A percentile compares a stretch with the other conserved stretches of the same genome.
Conservation (phyloP, 495 filamentous ascomycete species). For the Penicillium verhagenii region DNA sequence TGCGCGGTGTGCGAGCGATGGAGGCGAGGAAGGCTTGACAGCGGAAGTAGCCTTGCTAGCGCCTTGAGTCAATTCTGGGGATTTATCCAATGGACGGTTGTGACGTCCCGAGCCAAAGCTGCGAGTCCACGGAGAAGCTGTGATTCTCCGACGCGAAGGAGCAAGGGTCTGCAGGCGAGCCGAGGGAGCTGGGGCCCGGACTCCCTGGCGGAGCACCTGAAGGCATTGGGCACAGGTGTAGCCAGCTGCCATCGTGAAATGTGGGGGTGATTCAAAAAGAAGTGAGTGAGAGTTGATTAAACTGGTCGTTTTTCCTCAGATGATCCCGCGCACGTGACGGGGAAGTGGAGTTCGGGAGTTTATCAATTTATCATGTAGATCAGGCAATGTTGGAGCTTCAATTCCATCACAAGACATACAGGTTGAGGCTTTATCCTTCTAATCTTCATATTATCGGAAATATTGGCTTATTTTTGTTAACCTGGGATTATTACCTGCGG, state of each 20-base stretch:
- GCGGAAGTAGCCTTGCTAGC: constrained; percentile 5
- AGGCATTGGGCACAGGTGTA: constrained; percentile 46
- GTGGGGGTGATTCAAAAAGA: constrained; percentile 10
- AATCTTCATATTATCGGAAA: too few species aligned
- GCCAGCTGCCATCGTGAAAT: constrained; percentile 37
- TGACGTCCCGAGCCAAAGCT: constrained; percentile 33
- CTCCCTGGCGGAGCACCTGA: constrained; percentile 34
- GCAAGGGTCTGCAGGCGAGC: constrained; percentile 24
- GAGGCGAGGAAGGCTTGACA: background rate
- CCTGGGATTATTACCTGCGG: too few species aligned
- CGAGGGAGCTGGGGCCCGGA: constrained; percentile 15
- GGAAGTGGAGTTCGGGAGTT: background rate
- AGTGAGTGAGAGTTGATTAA: constrained; percentile 7
- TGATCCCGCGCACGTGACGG: constrained; percentile 16
- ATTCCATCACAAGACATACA: too few species aligned
- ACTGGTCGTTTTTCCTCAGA: constrained; percentile 14
- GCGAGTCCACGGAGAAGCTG: constrained; percentile 28
- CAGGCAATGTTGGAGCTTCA: background rate
- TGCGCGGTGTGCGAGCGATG: constrained; percentile 25
- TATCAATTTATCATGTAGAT: background rate
- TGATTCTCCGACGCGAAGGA: constrained; percentile 24
- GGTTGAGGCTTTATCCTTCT: too few species aligned
- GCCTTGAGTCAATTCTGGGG: constrained; percentile 17
- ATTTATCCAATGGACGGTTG: constrained; percentile 14
- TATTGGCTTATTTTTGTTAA: too few species aligned